These are phyloP conservation scores for Fusarium phyllophilum DNA, from an alignment of 2,329 filamentous ascomycete species.

Conservation along the genomic window DNA sequence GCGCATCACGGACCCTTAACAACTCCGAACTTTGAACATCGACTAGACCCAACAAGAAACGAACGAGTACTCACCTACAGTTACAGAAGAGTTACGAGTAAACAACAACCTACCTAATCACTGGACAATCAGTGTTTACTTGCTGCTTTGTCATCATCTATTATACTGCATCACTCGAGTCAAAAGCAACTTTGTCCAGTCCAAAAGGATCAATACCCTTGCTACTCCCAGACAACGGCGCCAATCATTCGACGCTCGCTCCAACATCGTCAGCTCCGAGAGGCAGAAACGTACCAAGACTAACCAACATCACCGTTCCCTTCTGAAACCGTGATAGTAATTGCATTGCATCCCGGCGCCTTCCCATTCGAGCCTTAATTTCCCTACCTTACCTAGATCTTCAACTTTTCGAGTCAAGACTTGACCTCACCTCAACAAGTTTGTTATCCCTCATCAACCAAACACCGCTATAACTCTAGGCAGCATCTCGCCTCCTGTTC, in stretches of 20 bases:
- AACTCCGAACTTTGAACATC: slow-evolving; percentile 19
- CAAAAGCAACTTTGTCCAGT: not conserved
- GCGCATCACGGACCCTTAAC: slow-evolving; percentile 33
- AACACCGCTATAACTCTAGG: not conserved
- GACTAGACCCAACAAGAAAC: not conserved
- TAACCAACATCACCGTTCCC: slow-evolving; percentile 32
- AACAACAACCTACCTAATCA: not conserved
- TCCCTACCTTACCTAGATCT: slow-evolving; percentile 6
- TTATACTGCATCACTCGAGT: not conserved
- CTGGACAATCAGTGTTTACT: not conserved
- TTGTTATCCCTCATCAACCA: not conserved
- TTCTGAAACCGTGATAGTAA: slow-evolving; percentile 30
- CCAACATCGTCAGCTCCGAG: slow-evolving; percentile 28
- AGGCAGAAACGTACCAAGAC: slow-evolving; percentile 6
- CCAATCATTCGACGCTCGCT: slow-evolving; percentile 39
- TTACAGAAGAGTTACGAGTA: not conserved
- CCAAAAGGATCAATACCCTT: slow-evolving; percentile 36
- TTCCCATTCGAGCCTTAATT: slow-evolving; percentile 27
- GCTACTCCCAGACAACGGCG: slow-evolving; percentile 39
- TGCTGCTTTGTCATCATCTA: not conserved
- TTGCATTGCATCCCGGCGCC: slow-evolving; percentile 27
- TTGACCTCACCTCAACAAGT: slow-evolving; percentile 2
- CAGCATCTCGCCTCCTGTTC: slow-evolving; percentile 14
- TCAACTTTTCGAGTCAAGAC: not conserved
- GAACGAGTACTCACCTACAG: not conserved